Evolutionary conservation across 345 rosid genomes (phyloP).

Genomic region (Syzygium aromaticum): DNA sequence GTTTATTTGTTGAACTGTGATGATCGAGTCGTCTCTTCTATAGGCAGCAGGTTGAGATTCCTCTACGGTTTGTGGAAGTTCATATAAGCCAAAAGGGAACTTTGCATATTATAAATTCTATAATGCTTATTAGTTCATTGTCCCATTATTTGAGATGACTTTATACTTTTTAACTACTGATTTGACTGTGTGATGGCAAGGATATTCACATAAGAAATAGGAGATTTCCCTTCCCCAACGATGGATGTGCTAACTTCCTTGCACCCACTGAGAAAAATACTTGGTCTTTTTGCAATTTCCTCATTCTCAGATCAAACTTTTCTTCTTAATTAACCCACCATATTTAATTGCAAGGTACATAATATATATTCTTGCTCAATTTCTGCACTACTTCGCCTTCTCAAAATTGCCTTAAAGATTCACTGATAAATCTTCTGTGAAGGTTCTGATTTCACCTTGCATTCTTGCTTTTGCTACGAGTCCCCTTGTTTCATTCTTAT

Average conservation of each 20-base stretch:
- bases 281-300: background rate
- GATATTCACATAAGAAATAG: background rate
- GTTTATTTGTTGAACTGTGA: background rate
- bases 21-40: no score
- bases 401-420: background rate
- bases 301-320: background rate
- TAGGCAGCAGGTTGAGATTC: no score
- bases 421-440: background rate
- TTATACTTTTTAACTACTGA: background rate
- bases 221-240: background rate
- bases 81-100: background rate
- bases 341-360: background rate
- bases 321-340: background rate
- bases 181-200: background rate
- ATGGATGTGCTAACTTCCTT: background rate
- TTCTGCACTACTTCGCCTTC: background rate
- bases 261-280: background rate
- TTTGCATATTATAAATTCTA: background rate
- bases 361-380: background rate
- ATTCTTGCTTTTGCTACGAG: slow-evolving; percentile 43
- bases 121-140: background rate
- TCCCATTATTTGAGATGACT: background rate
- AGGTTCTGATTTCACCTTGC: background rate
- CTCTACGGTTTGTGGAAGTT: background rate
- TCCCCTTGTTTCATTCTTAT: slow-evolving; percentile 80